Base-by-base conservation (phyloP, 306 rosid species). In the barrel medic (Medicago truncatula) region DNA sequence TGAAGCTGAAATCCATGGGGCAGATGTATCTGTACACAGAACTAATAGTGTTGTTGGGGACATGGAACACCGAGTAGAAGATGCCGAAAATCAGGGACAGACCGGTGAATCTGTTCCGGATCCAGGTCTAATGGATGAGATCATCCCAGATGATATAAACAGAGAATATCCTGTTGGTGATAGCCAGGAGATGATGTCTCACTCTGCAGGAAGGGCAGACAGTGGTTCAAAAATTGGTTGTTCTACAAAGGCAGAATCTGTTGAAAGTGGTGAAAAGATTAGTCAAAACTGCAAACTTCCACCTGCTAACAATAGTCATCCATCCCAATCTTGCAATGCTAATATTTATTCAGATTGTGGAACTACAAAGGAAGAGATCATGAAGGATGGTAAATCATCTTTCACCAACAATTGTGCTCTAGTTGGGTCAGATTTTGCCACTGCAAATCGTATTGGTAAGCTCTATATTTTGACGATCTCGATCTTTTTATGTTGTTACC, bases 1-100 rank as follows among this genome's bases (percentile, higher is more conserved):
- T 79, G 99, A 92, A 84, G 99, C 98, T 83, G 99, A 96, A 83
- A 92, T 96, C 70, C 99, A 87, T 9, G 99, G 99, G 56, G 91
- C 96, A 62, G 98, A 92, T 81, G 82, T 86, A 80, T 90, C 97
- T 72, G 98, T 89, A 71, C 99, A 92, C 85, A 89, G 97, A 90
- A 87, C 97, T 52, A 85, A 83, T 76, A 96, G 99, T 78, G 99
- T 96, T 38, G 97, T 96, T 79, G 98, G 99, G 12, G 99, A 96
- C 74, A 83, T 95, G 74, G 99, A 92, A 74, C 97, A 88, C 49
- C 86, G 97, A 83, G 81, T 80, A 71, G 99, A 95, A 83, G 99
- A 95, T 80, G 90, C 88, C 64, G 99, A 96, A 85, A 85, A 88
- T 80, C 99, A 92, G 85, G 98, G 99, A 58, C 99, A 92, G 84